Base-by-base conservation (phyloP, 2,329 filamentous ascomycete species). In the Emydomyces testavorans region DNA sequence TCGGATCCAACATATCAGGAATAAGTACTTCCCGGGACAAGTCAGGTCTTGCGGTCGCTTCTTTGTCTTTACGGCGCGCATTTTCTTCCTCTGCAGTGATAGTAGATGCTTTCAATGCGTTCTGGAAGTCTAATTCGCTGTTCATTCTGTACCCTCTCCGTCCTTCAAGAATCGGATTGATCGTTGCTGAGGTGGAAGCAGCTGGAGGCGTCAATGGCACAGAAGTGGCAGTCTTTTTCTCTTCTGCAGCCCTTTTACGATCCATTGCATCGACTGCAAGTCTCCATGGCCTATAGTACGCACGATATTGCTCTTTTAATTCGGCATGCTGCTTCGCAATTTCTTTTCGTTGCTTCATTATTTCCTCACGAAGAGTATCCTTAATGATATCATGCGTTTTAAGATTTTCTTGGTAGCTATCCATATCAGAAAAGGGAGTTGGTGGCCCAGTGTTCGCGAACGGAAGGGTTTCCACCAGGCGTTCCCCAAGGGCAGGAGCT, bases 111-210 rank as follows among this genome's bases (percentile, higher is more conserved):
- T 65, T 63, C 29, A 74, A 60, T 2, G 70, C 70, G 46, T 67
- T 71, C 48, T 72, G 65, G 40, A 74, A 67, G 48, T 73, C 71
- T 4, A 72, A 59, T 51, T 73, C 71, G 47, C 69, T 74, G 45
- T 71, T 71, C 5, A 70, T 66, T 49, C 70, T 69, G 48, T 68
- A 69, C 2, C 69, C 63, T 50, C 71, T 60, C 13, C 67, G 64
- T 51, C 56, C 64, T 51, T 67, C 67, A 3, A 57, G 56, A 16
- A 62, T 53, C 0, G 62, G 56, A 11, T 60, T 61, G 4, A 65
- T 58, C 0, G 64, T 56, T 18, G 57, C 52, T 4, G 56, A 50
- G 0, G 54, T 56, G 10, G 60, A 50, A 24, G 56, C 43, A 15
- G 52, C 49, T 28, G 58, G 57, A 21, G 57, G 56, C 24, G 65